Conservation (phyloP, 345 rosid genomes). For the Populus alba region DNA sequence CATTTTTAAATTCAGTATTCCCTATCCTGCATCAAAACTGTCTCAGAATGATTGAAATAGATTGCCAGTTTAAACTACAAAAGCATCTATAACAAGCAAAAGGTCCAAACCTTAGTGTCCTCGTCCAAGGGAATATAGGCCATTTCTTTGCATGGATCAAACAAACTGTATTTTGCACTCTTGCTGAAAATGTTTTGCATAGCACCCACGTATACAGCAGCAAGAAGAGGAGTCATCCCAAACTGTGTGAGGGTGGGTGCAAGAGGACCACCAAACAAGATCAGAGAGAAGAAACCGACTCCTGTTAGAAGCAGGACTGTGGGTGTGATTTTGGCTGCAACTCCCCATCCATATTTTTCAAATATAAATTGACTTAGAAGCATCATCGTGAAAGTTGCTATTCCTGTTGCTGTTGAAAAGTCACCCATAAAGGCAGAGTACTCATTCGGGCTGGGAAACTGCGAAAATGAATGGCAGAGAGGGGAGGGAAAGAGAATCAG, state of each 20-base stretch:
- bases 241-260: slow-evolving; percentile 64
- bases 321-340: slow-evolving; percentile 88
- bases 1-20: neutral
- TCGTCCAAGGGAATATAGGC: slow-evolving; percentile 94
- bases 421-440: slow-evolving; percentile 99
- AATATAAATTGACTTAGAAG: slow-evolving; percentile 82
- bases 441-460: slow-evolving; percentile 98
- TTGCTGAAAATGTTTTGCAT: slow-evolving; percentile 99
- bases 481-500: slow-evolving; percentile 2
- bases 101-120: slow-evolving; percentile 75
- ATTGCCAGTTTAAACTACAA: neutral
- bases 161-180: slow-evolving; percentile 98
- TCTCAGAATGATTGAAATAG: neutral
- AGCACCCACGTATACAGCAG: slow-evolving; percentile 96
- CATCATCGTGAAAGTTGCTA: slow-evolving; percentile 93
- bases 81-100: neutral
- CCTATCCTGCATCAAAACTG: neutral
- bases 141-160: slow-evolving; percentile 99
- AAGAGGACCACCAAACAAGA: slow-evolving; percentile 72
- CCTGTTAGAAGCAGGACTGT: slow-evolving; percentile 84
- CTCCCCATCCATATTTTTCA: slow-evolving; percentile 94
- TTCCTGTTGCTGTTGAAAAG: slow-evolving; percentile 90
- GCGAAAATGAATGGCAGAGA: slow-evolving; percentile 1
- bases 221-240: slow-evolving; percentile 95
- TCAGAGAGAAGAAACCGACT: slow-evolving; percentile 84